Evolutionary conservation across 2,329 filamentous ascomycete genomes (phyloP), one percentile per base, ranked within the genome.

Genomic region (Alternaria panax): DNA sequence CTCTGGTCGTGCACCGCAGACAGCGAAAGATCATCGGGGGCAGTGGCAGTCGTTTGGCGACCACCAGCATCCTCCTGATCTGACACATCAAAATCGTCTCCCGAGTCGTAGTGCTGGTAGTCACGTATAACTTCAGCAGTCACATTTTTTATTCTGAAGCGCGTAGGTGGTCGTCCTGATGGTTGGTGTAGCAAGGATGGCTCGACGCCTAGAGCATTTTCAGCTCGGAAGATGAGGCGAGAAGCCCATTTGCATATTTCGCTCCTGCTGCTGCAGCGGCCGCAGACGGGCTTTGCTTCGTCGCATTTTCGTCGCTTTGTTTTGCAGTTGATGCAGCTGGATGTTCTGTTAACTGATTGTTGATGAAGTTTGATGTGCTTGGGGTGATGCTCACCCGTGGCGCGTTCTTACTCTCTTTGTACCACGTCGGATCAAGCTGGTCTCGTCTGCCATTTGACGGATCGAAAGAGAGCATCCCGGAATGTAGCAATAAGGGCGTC

Each of bases 241-340:
- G 59, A 57, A 25, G 57, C 60, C 64, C 64, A 68, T 50, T 66
- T 20, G 20, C 66, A 67, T 16, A 43, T 47, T 36, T 68, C 64
- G 41, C 53, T 45, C 20, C 60, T 60, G 25, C 56, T 59, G 20
- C 51, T 55, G 54, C 67, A 69, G 20, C 62, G 62, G 7, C 55
- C 54, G 34, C 67, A 69, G 7, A 47, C 45, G 9, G 67, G 67
- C 30, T 69, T 68, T 5, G 30, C 36, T 47, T 68, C 67, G 24
- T 69, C 65, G 28, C 65, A 68, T 41, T 68, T 69, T 14, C 61
- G 57, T 28, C 63, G 47, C 36, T 63, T 68, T 9, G 42, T 25
- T 2, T 65, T 62, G 51, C 67, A 68, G 41, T 67, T 68, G 8
- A 57, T 36, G 42, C 66, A 66, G 8, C 52, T 57, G 28, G 3